Conservation (phyloP, 148 eudicot species). For the Nepenthes mirabilis region DNA sequence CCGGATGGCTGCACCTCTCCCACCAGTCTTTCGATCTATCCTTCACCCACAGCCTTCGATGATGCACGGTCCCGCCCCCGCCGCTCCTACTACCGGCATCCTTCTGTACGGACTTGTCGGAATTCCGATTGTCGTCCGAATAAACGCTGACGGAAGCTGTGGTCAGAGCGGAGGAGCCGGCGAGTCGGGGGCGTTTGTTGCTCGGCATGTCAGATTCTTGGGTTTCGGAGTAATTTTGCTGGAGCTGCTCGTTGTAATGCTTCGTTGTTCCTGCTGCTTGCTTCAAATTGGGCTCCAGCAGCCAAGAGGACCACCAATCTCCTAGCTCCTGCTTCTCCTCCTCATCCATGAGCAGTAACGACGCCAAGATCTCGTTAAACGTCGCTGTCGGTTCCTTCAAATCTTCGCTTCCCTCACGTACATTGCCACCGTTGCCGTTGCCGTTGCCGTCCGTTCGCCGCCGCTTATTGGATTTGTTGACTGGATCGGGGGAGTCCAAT, state of each 20-base stretch:
- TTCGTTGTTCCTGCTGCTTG: neutral
- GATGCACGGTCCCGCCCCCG: conserved; percentile 1
- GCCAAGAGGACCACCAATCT: conserved; percentile 1
- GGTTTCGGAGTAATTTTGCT: neutral
- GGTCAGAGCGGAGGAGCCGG: neutral
- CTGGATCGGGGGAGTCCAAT: neutral
- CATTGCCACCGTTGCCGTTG: neutral
- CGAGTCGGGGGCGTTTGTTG: neutral
- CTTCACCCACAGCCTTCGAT: conserved; percentile 64
- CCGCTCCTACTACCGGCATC: neutral
- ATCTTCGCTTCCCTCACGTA: neutral
- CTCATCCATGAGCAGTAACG: conserved; percentile 2
- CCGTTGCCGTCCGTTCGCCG: conserved; percentile 7
- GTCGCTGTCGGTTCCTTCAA: conserved; percentile 2
- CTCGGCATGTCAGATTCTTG: neutral
- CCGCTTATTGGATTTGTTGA: conserved; percentile 2
- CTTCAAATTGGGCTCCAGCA: neutral
- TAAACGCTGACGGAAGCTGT: neutral
- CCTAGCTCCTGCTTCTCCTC: conserved; percentile 3
- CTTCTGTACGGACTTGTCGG: neutral
- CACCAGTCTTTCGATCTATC: conserved; percentile 72
- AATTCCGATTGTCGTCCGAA: neutral
- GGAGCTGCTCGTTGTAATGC: conserved; percentile 1
- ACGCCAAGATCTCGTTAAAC: conserved; percentile 3
- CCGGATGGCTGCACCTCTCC: conserved; percentile 47